These are phyloP conservation scores for Camellia sinensis DNA, from an alignment of 148 eudicot species.

Conservation along the genomic window DNA sequence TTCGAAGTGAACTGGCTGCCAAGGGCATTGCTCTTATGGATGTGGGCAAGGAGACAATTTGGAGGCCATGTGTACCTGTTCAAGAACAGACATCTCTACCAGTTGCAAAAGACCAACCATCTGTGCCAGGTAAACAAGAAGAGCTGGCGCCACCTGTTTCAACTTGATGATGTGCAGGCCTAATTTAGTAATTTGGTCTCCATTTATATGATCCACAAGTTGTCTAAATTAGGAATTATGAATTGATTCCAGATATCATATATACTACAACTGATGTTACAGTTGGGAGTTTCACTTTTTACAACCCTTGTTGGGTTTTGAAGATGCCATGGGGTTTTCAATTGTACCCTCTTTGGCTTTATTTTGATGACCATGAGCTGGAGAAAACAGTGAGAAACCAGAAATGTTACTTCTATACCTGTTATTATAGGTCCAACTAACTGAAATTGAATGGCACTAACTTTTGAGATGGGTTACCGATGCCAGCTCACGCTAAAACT, in stretches of 20 bases:
- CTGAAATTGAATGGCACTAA: background rate
- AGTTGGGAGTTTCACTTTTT: background rate
- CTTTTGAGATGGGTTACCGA: too few species aligned
- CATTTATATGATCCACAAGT: background rate
- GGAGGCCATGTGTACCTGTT: constrained; percentile 67
- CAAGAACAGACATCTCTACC: background rate
- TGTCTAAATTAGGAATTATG: background rate
- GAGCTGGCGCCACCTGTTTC: constrained; percentile 13
- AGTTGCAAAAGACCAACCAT: background rate
- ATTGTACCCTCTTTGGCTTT: background rate
- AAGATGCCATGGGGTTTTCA: background rate
- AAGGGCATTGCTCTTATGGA: constrained; percentile 90
- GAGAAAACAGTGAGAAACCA: background rate
- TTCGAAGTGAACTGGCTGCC: constrained; percentile 48
- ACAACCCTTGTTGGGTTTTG: constrained; percentile 10
- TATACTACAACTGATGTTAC: background rate
- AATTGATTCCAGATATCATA: background rate
- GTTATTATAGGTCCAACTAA: background rate
- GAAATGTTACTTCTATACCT: background rate
- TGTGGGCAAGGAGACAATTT: constrained; percentile 52
- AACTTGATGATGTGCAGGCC: constrained; percentile 9
- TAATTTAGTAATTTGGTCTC: background rate
- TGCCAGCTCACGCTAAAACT: too few species aligned
- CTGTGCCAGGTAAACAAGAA: constrained; percentile 27
- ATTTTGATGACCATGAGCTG: background rate